A percentile compares a stretch with the other conserved stretches of the same genome.
phyloP scores from a whole-genome alignment of 148 eudicot genomes.

The Vaccinium vitisidaea region DNA sequence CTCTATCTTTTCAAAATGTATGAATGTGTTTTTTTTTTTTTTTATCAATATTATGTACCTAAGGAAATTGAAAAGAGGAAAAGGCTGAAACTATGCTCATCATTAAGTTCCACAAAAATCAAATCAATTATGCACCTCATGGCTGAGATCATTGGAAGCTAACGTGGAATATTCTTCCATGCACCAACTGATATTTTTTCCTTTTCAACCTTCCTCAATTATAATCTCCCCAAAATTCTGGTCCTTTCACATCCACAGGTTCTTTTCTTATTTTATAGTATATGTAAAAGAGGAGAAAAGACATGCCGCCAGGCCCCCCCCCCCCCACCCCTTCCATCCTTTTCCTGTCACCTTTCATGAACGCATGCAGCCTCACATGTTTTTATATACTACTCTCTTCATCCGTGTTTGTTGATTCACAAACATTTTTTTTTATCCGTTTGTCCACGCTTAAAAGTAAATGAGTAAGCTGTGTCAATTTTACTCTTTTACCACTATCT shows the following conservation, averaged over 20 bases:
- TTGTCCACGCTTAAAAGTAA: too few species aligned
- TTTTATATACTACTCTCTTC: not conserved
- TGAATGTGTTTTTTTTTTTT: too few species aligned
- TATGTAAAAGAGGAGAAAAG: not conserved
- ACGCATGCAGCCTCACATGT: not conserved
- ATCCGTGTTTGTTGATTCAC: too few species aligned
- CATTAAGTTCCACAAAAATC: too few species aligned
- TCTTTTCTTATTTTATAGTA: too few species aligned
- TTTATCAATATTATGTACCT: not conserved
- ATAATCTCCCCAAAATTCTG: not conserved
- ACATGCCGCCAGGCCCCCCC: not conserved
- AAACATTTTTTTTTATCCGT: too few species aligned
- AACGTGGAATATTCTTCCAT: conserved; percentile 1
- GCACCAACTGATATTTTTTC: not conserved
- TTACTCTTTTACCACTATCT: too few species aligned
- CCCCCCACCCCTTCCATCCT: not conserved
- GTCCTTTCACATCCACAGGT: too few species aligned
- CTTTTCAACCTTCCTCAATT: not conserved
- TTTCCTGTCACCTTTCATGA: not conserved
- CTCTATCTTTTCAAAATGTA: too few species aligned
- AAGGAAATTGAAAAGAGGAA: not conserved
- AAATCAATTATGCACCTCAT: not conserved
- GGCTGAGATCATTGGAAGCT: conserved; percentile 1
- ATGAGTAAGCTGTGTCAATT: too few species aligned
- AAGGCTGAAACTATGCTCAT: not conserved